Conservation (phyloP, 306 rosid genomes). For the Prunus armeniaca region DNA sequence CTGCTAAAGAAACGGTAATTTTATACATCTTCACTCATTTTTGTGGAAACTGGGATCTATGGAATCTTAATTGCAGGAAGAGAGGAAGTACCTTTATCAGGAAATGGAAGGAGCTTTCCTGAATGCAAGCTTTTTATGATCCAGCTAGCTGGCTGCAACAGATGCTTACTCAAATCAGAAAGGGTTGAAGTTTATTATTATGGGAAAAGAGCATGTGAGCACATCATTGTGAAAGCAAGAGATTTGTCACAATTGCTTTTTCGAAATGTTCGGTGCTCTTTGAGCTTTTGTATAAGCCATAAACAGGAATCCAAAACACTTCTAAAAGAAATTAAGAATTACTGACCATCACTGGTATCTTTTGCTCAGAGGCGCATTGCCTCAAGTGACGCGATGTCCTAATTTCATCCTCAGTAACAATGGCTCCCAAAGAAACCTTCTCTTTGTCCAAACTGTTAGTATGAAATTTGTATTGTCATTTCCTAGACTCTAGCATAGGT, state of each 20-base stretch:
- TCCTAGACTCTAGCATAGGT: no score
- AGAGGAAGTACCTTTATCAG: slow-evolving; percentile 18
- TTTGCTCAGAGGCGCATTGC: slow-evolving; percentile 60
- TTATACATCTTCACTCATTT: slow-evolving; percentile 52
- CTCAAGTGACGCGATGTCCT: slow-evolving; percentile 72
- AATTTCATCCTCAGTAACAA: slow-evolving; percentile 57
- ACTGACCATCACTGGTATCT: slow-evolving; percentile 61
- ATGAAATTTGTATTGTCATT: no score
- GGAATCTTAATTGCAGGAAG: slow-evolving; percentile 27
- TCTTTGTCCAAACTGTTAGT: slow-evolving; percentile 34
- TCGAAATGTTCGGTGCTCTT: background rate
- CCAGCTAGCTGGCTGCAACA: slow-evolving; percentile 73
- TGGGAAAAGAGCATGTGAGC: background rate
- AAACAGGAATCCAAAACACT: background rate
- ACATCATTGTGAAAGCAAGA: background rate
- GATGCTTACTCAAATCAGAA: background rate
- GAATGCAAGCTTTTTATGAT: slow-evolving; percentile 69
- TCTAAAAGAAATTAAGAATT: background rate
- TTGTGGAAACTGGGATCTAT: slow-evolving; percentile 28
- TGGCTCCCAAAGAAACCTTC: slow-evolving; percentile 44
- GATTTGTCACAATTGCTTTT: background rate
- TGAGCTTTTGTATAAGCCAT: background rate
- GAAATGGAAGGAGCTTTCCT: slow-evolving; percentile 60
- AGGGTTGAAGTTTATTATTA: background rate
- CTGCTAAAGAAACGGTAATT: slow-evolving; percentile 7